Evolutionary conservation across 371 early-diverging fungal genomes (phyloP).

Genomic region (Zychaea mexicana): DNA sequence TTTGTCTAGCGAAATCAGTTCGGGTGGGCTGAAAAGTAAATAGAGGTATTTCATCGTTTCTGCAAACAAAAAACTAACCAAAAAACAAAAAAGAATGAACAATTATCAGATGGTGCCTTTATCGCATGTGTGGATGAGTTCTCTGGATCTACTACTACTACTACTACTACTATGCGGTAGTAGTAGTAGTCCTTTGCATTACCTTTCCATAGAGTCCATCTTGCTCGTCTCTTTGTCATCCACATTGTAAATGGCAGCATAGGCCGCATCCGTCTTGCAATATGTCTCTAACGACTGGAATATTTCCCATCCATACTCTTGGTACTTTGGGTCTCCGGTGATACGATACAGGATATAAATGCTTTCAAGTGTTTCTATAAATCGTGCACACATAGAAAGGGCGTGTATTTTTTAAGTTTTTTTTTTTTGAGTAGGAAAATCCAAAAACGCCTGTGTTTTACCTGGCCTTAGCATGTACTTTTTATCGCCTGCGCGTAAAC

Average conservation of each 20-base stretch:
- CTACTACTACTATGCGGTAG: no score
- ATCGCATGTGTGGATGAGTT: no score
- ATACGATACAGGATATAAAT: constrained; percentile 74
- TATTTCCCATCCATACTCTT: constrained; percentile 77
- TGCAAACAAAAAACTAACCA: constrained; percentile 75
- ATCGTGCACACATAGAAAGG: constrained; percentile 4
- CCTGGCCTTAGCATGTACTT: constrained; percentile 30
- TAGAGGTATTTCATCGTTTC: constrained; percentile 92
- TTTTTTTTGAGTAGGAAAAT: neutral
- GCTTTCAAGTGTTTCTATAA: constrained; percentile 77
- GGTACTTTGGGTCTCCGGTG: constrained; percentile 74
- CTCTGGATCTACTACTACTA: no score
- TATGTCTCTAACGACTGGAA: constrained; percentile 70
- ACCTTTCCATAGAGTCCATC: constrained; percentile 54
- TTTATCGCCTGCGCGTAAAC: constrained; percentile 8
- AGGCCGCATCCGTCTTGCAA: constrained; percentile 63
- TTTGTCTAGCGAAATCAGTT: constrained; percentile 69
- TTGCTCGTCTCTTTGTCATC: constrained; percentile 37
- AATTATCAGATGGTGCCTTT: neutral
- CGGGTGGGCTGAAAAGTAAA: constrained; percentile 66
- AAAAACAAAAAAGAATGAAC: neutral
- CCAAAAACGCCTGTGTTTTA: neutral
- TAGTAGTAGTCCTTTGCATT: neutral
- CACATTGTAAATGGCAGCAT: constrained; percentile 63
- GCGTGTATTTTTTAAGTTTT: neutral